These are phyloP conservation scores for Leptodermis oblonga DNA, from an alignment of 257 asterid genomes.

Conservation along the genomic window DNA sequence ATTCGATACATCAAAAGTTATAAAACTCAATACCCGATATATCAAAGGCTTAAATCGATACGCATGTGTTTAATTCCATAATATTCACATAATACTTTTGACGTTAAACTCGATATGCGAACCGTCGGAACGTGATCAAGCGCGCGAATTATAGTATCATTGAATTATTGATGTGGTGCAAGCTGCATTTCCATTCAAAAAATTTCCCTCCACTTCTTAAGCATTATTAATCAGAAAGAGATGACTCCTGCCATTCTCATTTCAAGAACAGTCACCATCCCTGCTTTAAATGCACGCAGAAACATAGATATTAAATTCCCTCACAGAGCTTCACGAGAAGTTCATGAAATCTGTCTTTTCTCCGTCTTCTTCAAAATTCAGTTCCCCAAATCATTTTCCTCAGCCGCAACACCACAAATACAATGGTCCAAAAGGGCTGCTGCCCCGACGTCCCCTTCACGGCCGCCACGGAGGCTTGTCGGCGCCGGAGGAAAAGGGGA, in stretches of 20 bases:
- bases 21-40: too few relatives aligned
- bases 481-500: background rate
- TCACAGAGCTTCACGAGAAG: slow-evolving; percentile 13
- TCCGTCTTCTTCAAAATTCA: background rate
- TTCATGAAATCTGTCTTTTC: slow-evolving; percentile 4
- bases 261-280: slow-evolving; percentile 2
- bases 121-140: too few relatives aligned
- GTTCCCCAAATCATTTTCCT: background rate
- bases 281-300: slow-evolving; percentile 6
- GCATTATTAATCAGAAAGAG: background rate
- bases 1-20: too few relatives aligned
- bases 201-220: background rate
- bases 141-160: too few relatives aligned
- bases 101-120: too few relatives aligned
- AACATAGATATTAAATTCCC: background rate
- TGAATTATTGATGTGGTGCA: too few relatives aligned
- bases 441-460: slow-evolving; percentile 6
- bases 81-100: too few relatives aligned
- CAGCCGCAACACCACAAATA: too few relatives aligned
- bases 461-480: slow-evolving; percentile 3
- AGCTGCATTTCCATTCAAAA: background rate
- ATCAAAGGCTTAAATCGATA: too few relatives aligned
- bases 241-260: background rate
- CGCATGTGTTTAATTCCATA: too few relatives aligned
- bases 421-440: slow-evolving; percentile 13